Evolutionary conservation across 257 asterid genomes (phyloP).

Genomic region (Solanum etuberosum): DNA sequence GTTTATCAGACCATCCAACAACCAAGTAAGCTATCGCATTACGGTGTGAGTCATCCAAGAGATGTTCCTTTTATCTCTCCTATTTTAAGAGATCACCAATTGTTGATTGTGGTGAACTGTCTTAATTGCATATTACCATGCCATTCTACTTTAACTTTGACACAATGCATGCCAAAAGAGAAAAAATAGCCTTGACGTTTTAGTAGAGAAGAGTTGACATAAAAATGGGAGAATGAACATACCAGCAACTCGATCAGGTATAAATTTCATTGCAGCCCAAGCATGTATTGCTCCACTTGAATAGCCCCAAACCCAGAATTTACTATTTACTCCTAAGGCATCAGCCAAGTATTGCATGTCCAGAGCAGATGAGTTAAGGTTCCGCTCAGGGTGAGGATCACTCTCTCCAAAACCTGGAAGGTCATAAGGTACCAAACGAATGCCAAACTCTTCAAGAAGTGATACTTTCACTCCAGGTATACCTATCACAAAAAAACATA

Average conservation of each 20-base stretch:
- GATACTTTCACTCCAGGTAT: constrained; percentile 44
- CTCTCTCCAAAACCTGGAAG: constrained; percentile 98
- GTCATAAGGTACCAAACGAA: constrained; percentile 66
- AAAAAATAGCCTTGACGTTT: background rate
- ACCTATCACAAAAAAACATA: constrained; percentile 28
- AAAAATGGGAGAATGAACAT: background rate
- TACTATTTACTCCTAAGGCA: constrained; percentile 42
- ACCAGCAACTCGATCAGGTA: constrained; percentile 71
- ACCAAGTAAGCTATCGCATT: background rate
- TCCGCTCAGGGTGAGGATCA: constrained; percentile 57
- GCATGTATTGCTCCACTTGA: constrained; percentile 74
- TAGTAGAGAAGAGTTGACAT: background rate
- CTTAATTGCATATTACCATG: background rate
- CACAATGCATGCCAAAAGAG: background rate
- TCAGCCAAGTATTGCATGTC: constrained; percentile 64
- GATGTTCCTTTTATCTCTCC: background rate
- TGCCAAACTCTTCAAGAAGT: constrained; percentile 71
- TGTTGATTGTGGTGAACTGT: background rate
- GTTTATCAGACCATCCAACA: background rate
- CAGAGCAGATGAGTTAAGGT: constrained; percentile 66
- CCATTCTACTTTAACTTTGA: background rate
- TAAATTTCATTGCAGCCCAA: constrained; percentile 80
- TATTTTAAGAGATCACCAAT: background rate
- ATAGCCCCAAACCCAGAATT: constrained; percentile 77
- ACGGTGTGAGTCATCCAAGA: background rate